Base-by-base conservation (phyloP, 1,284 basidiomycete genomes). In the Vanrija humicola region DNA sequence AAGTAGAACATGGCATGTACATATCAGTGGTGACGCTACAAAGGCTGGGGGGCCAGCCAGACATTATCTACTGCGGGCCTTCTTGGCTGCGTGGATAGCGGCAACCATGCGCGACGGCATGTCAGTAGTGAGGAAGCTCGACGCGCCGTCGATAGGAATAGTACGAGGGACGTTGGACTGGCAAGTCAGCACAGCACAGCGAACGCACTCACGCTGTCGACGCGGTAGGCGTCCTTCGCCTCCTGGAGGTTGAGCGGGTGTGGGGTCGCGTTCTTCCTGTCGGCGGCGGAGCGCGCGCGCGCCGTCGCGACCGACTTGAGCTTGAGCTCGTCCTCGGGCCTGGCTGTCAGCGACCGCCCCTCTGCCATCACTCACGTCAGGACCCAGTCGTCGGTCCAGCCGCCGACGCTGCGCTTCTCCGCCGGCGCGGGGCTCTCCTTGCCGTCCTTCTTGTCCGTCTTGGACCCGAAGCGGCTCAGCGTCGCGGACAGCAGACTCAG, bases 201-300 rank as follows among this genome's bases (percentile, higher is more conserved):
- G 19, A 43, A 23, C 52, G 39, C 19, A 63, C 65, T 59, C 52
- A 65, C 65, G 5, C 58, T 46, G 46, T 68, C 65, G 6, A 62
- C 54, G 23, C 56, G 53, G 38, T 66, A 67, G 26, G 59, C 59
- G 50, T 68, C 67, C 50, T 65, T 65, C 3, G 62, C 59, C 38
- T 59, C 64, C 54, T 68, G 67, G 25, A 67, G 46, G 46, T 62
- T 61, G 14, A 68, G 61, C n/a, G 65, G 57, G 29, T 53, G 45
- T 28, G 18, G 28, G 16, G 23, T 28, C 8, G 38, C 50, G 25
- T 43, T 44, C 10, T 42, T 38, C 5, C 59, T 49, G 34, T 61
- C 50, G 8, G 39, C 34, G 3, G 50, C 55, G 10, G 45, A 50
- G 38, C 48, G 43, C 14, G 23, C 26, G 10, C 59, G 43, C 34